Base-by-base conservation (phyloP, 495 filamentous ascomycete species). In the Chaetomium tenue region DNA sequence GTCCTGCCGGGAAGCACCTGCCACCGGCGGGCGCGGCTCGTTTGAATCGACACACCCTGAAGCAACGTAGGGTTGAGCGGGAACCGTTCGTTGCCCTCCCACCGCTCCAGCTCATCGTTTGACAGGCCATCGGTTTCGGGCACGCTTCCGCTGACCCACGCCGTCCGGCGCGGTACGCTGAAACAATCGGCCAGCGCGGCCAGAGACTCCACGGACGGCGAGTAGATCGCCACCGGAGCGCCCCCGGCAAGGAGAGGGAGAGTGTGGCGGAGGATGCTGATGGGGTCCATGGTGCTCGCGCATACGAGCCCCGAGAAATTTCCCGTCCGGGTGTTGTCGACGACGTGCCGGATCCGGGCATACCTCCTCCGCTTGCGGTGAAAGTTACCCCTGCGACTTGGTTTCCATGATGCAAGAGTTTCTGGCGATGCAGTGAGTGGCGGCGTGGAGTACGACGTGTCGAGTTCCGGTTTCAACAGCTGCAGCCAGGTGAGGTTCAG, bases 1-100 rank as follows among this genome's bases (percentile, higher is more conserved):
- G 94, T 97, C 54, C 94, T 80, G 4, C 92, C 91, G 0, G 94
- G 95, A 33, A 98, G 77, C 1, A 96, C 92, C 79, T 98, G 94
- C 89, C 90, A 98, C 33, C 82, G 79, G 57, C 90, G 83, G 20
- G 87, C 85, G 15, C 89, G 82, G 15, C 85, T 86, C 9, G 86
- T 91, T 72, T 98, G 91, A 56, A 98, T 79, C 42, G 84, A 87
- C 12, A 91, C 87, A 2, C 88, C 89, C 13, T 98, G 82, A 18
- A 98, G 66, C 26, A 94, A 75, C 12, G 90, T 89, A 7, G 94
- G 94, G 68, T 98, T 90, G 8, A 96, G 71, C 0, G 88, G 85
- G 75, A 96, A 97, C 60, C 91, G 87, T 1, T 87, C 82, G 55
- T 82, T 82, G 5, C 88, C 82, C 11, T 76, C 70, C 74, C 84